Conservation (phyloP, 176 grass and related monocot genomes). For the Raddia distichophylla region DNA sequence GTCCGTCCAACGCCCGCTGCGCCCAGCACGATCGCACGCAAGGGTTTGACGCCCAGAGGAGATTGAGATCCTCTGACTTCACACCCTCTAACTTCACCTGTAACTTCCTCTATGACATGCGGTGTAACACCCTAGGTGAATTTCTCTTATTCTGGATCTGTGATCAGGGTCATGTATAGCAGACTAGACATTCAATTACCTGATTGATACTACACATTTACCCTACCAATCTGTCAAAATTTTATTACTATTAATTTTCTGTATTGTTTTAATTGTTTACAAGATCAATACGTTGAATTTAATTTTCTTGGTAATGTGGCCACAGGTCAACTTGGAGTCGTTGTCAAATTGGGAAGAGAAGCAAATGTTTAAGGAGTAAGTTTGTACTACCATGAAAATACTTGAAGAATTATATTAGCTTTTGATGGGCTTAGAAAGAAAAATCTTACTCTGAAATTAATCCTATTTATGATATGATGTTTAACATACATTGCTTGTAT, state of each 20-base stretch:
- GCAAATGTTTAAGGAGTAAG: constrained; percentile 98
- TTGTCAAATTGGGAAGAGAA: constrained; percentile 98
- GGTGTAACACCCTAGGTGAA: no score
- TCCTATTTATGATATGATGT: constrained; percentile 1
- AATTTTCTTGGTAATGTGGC: constrained; percentile 21
- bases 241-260: constrained; percentile 17
- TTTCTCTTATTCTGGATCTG: background rate
- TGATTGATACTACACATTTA: background rate
- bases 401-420: constrained; percentile 21
- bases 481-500: constrained; percentile 39
- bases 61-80: no score
- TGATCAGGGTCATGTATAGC: background rate
- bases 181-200: background rate
- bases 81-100: no score
- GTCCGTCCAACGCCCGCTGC: no score
- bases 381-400: constrained; percentile 39
- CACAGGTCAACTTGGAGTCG: constrained; percentile 87
- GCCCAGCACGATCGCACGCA: no score
- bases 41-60: no score
- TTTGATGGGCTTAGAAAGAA: background rate
- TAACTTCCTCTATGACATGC: no score
- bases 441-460: background rate
- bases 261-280: constrained; percentile 1
- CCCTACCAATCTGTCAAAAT: background rate
- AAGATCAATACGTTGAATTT: constrained; percentile 17